phyloP scores from a whole-genome alignment of 257 asterid species.

The Petunia secreta region DNA sequence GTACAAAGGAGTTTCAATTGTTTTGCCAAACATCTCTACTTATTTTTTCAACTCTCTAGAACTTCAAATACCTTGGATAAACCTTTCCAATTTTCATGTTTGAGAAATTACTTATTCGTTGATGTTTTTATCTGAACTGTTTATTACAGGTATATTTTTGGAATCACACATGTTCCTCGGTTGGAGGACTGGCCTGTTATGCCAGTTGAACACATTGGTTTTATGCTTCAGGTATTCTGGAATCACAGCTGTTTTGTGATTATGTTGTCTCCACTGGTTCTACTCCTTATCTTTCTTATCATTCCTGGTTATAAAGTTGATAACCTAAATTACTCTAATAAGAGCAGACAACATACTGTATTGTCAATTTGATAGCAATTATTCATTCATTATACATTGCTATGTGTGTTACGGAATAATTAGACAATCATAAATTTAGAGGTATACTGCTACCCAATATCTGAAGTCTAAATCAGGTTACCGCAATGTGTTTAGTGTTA shows the following conservation, averaged over 20 bases:
- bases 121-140: slow-evolving; percentile 16
- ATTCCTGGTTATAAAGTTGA: not conserved
- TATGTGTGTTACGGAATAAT: not conserved
- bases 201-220: slow-evolving; percentile 95
- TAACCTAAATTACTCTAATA: not conserved
- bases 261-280: not conserved
- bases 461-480: not conserved
- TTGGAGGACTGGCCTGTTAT: slow-evolving; percentile 99
- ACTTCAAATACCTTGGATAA: not conserved
- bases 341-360: not conserved
- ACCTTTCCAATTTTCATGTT: not conserved
- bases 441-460: not conserved
- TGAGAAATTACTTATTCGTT: slow-evolving; percentile 13
- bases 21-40: not conserved
- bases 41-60: not conserved
- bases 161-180: slow-evolving; percentile 95
- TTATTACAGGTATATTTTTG: slow-evolving; percentile 78
- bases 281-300: not conserved
- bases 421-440: not conserved
- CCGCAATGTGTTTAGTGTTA: not conserved
- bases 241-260: not conserved
- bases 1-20: not conserved
- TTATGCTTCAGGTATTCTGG: slow-evolving; percentile 75
- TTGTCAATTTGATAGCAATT: not conserved
- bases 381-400: not conserved